phyloP scores from a whole-genome alignment of 176 grass and related monocot species.

The Cocos nucifera region DNA sequence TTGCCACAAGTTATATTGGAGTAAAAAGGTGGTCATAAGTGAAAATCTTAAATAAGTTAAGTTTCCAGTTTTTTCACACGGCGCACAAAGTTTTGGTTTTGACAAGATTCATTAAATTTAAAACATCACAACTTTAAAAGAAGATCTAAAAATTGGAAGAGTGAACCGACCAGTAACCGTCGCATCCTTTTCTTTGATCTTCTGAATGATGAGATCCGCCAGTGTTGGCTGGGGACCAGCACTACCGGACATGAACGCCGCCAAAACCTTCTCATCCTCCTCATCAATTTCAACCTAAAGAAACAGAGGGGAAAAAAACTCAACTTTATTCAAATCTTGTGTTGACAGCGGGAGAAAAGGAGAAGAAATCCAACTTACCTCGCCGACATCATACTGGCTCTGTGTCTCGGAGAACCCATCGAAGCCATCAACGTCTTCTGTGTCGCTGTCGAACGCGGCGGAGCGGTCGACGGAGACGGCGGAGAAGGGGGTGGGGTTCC shows the following conservation, averaged over 20 bases:
- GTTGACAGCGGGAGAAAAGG: background rate
- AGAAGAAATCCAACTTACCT: conserved; percentile 19
- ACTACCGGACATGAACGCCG: conserved; percentile 54
- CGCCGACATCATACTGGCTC: conserved; percentile 57
- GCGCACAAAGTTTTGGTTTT: too few relatives aligned
- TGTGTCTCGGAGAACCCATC: conserved; percentile 65
- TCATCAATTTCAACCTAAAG: conserved; percentile 70
- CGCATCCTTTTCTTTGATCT: conserved; percentile 69
- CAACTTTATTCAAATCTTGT: background rate
- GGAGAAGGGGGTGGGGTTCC: conserved; percentile 14
- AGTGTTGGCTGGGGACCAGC: conserved; percentile 38
- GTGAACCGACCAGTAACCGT: conserved; percentile 35
- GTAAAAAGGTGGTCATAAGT: too few relatives aligned
- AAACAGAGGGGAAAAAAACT: background rate
- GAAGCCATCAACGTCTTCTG: conserved; percentile 51
- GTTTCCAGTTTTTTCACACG: too few relatives aligned
- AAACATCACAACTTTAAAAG: too few relatives aligned
- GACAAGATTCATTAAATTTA: too few relatives aligned
- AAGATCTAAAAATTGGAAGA: background rate
- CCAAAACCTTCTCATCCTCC: conserved; percentile 78
- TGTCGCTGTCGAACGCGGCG: conserved; percentile 12
- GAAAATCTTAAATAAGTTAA: too few relatives aligned
- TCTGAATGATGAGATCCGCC: conserved; percentile 79
- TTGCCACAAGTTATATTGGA: too few relatives aligned
- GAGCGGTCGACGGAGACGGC: conserved; percentile 15